Evolutionary conservation across 768 basidiomycete species (phyloP).

Genomic region (Boletus vermiculosoides): DNA sequence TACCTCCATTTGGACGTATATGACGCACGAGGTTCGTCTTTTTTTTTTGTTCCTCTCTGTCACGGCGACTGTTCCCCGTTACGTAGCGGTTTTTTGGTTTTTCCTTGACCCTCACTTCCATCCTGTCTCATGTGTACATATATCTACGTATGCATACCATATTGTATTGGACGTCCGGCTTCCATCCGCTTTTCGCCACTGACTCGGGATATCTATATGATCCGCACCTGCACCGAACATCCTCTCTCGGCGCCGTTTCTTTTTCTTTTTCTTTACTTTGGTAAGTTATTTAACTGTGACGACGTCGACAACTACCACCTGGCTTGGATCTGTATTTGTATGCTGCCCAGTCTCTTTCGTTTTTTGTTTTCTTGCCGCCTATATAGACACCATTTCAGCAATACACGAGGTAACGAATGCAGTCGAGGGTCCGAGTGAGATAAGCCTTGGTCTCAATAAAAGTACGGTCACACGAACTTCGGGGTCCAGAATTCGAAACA

Average conservation of each 20-base stretch:
- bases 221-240: not conserved
- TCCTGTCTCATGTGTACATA: slow-evolving; percentile 4
- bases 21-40: not conserved
- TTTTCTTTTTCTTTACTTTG: slow-evolving; percentile 11
- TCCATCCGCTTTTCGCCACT: not conserved
- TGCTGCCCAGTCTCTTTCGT: not conserved
- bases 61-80: not conserved
- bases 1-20: not conserved
- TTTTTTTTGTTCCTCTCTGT: not conserved
- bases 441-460: not conserved
- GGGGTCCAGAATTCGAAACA: not conserved
- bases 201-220: slow-evolving; percentile 4
- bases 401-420: not conserved
- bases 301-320: not conserved
- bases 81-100: not conserved
- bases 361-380: not conserved
- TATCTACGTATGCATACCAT: slow-evolving; percentile 15
- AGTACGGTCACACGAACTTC: not conserved
- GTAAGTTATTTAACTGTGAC: slow-evolving; percentile 23
- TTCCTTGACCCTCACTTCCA: not conserved
- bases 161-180: slow-evolving; percentile 4
- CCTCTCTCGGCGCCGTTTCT: not conserved
- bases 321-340: slow-evolving; percentile 25
- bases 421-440: not conserved
- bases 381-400: slow-evolving; percentile 6